Evolutionary conservation across 2,329 filamentous ascomycete genomes (phyloP), one percentile per base, ranked within the genome.

Genomic region (Pyrenophora graminea): DNA sequence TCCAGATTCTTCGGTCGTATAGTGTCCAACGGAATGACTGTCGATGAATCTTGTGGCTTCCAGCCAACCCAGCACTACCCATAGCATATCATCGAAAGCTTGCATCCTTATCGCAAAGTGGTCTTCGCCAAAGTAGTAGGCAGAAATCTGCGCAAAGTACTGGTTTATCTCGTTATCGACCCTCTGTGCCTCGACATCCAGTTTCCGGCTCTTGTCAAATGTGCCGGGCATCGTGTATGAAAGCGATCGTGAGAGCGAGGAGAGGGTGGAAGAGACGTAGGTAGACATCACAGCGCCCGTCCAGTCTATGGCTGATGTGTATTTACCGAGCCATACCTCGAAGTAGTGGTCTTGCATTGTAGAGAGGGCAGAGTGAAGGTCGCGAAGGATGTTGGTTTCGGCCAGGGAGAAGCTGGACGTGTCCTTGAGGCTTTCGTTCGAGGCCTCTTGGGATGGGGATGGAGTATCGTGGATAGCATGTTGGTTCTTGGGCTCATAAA

Each of bases 81-180:
- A 97, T 2, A 96, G 82, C 77, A 96, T 96, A 70, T 97, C 93
- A 68, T 97, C 93, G 69, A 87, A 96, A 0, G 93, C 93, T 77
- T 94, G 79, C 49, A 85, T 84, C 38, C 90, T 82, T 42, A 97
- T 81, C 23, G 82, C 80, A 57, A 91, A 85, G 4, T 86, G 82
- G 70, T 96, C 85, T 70, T 97, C 90, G 17, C 90, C 91, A 69
- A 93, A 96, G 69, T 95, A 97, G 61, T 88, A 96, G 7, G 85
- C 83, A 4, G 86, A 77, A 0, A 87, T 77, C 51, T 97, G 90
- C 0, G 85, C 82, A 70, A 95, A 96, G 71, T 92, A 92, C 25
- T 82, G 83, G 59, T 91, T 88, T 58, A 97, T 83, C n/a, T 91
- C 78, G 60, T 96, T 94, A 64, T 92, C 86, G 49, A 86, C 81